Evolutionary conservation across 345 rosid genomes (phyloP).

Genomic region (Eucalyptus marginata): DNA sequence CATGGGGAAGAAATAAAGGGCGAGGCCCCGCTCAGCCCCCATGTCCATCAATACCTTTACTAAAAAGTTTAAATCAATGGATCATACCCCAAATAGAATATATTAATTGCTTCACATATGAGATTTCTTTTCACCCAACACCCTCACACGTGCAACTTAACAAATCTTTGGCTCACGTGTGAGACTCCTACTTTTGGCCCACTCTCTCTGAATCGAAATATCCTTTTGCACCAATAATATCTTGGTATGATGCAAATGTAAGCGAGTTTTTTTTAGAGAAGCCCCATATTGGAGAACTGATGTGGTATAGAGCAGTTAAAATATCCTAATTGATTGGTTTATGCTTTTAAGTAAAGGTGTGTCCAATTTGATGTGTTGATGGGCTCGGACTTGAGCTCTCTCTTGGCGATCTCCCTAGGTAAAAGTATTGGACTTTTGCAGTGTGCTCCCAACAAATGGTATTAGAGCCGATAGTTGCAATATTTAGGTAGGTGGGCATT

Average conservation of each 20-base stretch:
- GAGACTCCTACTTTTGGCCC: background rate
- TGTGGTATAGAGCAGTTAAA: too few species aligned
- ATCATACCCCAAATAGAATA: background rate
- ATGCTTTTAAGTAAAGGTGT: too few species aligned
- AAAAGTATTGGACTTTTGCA: too few species aligned
- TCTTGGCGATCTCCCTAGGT: too few species aligned
- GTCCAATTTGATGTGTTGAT: too few species aligned
- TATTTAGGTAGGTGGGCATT: too few species aligned
- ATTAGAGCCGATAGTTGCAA: too few species aligned
- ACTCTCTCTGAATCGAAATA: background rate
- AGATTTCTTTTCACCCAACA: background rate
- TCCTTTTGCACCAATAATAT: background rate
- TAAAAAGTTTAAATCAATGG: background rate
- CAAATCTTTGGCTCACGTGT: background rate
- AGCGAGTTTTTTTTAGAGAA: too few species aligned
- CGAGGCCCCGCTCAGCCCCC: background rate
- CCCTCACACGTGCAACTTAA: background rate
- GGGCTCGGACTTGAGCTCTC: too few species aligned
- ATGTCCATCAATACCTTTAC: background rate
- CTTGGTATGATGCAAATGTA: background rate
- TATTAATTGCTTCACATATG: background rate
- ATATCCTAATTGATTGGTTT: too few species aligned
- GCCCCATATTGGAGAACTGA: too few species aligned
- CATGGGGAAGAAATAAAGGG: background rate
- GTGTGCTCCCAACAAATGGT: too few species aligned